These are phyloP conservation scores for Ustilago crameri DNA, from an alignment of 1,284 basidiomycete genomes.

Conservation along the genomic window DNA sequence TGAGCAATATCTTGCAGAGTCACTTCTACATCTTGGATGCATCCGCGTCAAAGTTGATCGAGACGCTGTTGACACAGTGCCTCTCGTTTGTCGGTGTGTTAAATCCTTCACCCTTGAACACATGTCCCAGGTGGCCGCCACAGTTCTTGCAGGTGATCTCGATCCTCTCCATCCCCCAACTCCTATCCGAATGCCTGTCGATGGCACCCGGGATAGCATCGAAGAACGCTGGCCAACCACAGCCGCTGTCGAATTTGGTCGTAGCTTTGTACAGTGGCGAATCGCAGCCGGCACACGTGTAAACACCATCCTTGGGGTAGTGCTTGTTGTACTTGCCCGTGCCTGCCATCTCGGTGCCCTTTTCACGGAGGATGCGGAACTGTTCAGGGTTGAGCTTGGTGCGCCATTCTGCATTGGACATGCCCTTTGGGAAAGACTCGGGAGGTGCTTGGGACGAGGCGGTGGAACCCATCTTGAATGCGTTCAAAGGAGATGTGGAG, in stretches of 20 bases:
- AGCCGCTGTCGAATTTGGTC: constrained; percentile 92
- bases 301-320: constrained; percentile 74
- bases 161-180: constrained; percentile 72
- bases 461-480: constrained; percentile 46
- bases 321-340: constrained; percentile 83
- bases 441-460: constrained; percentile 39
- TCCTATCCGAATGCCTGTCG: constrained; percentile 70
- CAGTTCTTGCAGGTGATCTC: constrained; percentile 82
- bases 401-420: constrained; percentile 85
- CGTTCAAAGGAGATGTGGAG: constrained; percentile 2
- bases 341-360: constrained; percentile 84
- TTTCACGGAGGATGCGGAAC: constrained; percentile 86
- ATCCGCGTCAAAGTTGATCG: constrained; percentile 78
- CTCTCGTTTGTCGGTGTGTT: constrained; percentile 75
- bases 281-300: constrained; percentile 71
- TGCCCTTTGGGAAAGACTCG: constrained; percentile 68
- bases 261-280: constrained; percentile 73
- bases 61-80: constrained; percentile 81
- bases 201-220: constrained; percentile 93
- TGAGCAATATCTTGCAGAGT: too few species aligned
- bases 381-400: constrained; percentile 84
- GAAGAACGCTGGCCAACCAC: constrained; percentile 97
- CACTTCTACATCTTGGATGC: constrained; percentile 55
- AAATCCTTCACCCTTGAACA: constrained; percentile 86
- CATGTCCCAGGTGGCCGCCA: constrained; percentile 90